A percentile compares a stretch with the other conserved stretches of the same genome.
Evolutionary conservation across 805 yeast genomes (phyloP).

Genomic region (Metschnikowia noctiluminum): DNA sequence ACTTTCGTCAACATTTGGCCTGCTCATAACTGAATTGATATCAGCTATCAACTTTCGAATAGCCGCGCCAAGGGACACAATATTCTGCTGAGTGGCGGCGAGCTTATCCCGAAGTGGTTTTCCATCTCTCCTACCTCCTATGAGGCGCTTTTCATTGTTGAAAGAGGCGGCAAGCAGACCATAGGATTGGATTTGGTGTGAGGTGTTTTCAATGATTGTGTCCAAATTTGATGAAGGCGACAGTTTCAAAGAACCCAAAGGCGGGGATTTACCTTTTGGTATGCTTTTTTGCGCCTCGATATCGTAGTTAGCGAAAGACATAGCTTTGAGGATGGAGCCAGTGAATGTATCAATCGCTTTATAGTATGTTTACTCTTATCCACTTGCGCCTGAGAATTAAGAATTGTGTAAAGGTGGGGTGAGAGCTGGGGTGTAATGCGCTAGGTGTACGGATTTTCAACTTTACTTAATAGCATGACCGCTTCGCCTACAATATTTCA

Average conservation of each 20-base stretch:
- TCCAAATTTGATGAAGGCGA: conserved; percentile 27
- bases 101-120: conserved; percentile 29
- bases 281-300: conserved; percentile 43
- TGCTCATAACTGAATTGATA: conserved; percentile 28
- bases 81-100: conserved; percentile 33
- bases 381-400: too few species aligned
- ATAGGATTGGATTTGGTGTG: conserved; percentile 43
- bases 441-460: not conserved
- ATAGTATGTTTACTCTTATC: too few species aligned
- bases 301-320: conserved; percentile 57
- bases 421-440: not conserved
- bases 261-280: not conserved
- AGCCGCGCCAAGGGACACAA: conserved; percentile 28
- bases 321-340: conserved; percentile 11
- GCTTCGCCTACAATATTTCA: too few species aligned
- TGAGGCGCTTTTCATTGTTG: conserved; percentile 44
- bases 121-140: conserved; percentile 54
- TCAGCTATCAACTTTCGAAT: conserved; percentile 30
- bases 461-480: too few species aligned
- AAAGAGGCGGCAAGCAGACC: conserved; percentile 49
- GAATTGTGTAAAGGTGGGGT: not conserved
- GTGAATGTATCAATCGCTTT: too few species aligned
- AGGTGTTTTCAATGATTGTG: conserved; percentile 31
- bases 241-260: not conserved
- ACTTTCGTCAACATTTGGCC: conserved; percentile 7